Percentiles rank a stretch among this genome's conserved stretches.
phyloP scores from a whole-genome alignment of 306 rosid genomes.

The Ziziphus jujuba region DNA sequence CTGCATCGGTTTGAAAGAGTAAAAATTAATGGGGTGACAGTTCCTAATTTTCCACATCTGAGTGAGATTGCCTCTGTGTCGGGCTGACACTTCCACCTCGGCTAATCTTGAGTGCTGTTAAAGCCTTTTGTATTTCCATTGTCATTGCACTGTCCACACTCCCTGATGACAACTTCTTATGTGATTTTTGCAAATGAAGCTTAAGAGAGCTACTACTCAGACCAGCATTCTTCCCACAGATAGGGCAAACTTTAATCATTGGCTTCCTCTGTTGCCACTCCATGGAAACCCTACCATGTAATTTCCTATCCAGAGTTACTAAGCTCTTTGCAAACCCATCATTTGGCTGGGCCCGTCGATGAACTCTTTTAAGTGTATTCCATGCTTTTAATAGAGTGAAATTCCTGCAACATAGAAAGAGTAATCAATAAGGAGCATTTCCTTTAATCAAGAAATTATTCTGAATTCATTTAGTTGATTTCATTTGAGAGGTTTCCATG shows the following conservation, averaged over 20 bases:
- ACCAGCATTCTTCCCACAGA: conserved; percentile 91
- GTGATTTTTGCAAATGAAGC: conserved; percentile 89
- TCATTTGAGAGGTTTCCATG: too few relatives aligned
- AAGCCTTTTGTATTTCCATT: conserved; percentile 82
- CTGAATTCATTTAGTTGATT: too few relatives aligned
- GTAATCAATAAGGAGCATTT: conserved; percentile 9
- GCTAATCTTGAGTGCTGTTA: conserved; percentile 61
- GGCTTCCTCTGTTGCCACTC: conserved; percentile 94
- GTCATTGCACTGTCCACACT: conserved; percentile 95
- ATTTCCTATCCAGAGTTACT: conserved; percentile 54
- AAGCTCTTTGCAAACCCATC: conserved; percentile 82
- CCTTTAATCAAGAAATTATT: not conserved
- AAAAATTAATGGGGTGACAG: too few relatives aligned
- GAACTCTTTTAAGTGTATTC: conserved; percentile 75
- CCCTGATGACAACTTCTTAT: conserved; percentile 83
- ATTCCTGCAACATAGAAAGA: conserved; percentile 51
- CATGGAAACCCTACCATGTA: conserved; percentile 80
- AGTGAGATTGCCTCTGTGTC: conserved; percentile 51
- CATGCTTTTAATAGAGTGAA: conserved; percentile 69
- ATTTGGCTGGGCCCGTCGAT: conserved; percentile 91
- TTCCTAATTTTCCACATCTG: conserved; percentile 24
- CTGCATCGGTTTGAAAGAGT: too few relatives aligned
- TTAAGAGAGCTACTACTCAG: conserved; percentile 94
- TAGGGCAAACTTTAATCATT: conserved; percentile 79
- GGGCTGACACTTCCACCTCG: conserved; percentile 75